phyloP scores from a whole-genome alignment of 192 early-diverging fungal species.

The Coemansia sp. region DNA sequence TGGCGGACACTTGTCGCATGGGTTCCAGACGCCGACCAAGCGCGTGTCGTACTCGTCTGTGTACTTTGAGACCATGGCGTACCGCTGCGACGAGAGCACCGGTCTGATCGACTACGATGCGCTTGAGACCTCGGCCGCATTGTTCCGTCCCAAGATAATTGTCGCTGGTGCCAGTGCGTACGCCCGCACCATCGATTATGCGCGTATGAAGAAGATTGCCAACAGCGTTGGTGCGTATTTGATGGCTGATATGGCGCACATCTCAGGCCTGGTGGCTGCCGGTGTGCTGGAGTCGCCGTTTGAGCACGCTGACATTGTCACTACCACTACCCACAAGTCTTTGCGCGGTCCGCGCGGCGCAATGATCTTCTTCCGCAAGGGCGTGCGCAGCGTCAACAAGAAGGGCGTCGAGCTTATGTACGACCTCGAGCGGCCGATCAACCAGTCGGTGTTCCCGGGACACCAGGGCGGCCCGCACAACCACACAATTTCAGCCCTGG shows the following conservation, averaged over 20 bases:
- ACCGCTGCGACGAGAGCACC: constrained; percentile 86
- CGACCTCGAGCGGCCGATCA: constrained; percentile 94
- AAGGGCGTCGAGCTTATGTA: constrained; percentile 88
- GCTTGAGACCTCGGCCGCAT: constrained; percentile 71
- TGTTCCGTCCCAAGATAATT: constrained; percentile 96
- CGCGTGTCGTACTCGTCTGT: constrained; percentile 93
- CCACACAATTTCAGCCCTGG: constrained; percentile 95
- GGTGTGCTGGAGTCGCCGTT: constrained; percentile 86
- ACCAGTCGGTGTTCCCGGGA: constrained; percentile 95
- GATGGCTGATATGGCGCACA: constrained; percentile 98
- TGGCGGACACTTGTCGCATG: constrained; percentile 98
- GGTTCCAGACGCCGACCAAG: constrained; percentile 95
- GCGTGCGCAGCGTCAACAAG: constrained; percentile 81
- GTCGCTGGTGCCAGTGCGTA: constrained; percentile 96
- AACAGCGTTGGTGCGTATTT: constrained; percentile 83
- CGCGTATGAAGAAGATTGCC: constrained; percentile 73
- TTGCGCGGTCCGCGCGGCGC: constrained; percentile 97
- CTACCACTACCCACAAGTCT: constrained; percentile 99
- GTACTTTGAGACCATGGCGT: constrained; percentile 97
- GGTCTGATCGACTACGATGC: constrained; percentile 93
- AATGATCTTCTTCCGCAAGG: constrained; percentile 98
- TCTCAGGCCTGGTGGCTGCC: constrained; percentile 88
- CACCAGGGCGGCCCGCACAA: constrained; percentile 99
- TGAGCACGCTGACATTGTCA: constrained; percentile 93
- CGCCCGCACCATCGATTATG: constrained; percentile 92